These are phyloP conservation scores for Wickerhamomyces chaumierensis DNA, from an alignment of 805 yeast genomes.

Conservation along the genomic window DNA sequence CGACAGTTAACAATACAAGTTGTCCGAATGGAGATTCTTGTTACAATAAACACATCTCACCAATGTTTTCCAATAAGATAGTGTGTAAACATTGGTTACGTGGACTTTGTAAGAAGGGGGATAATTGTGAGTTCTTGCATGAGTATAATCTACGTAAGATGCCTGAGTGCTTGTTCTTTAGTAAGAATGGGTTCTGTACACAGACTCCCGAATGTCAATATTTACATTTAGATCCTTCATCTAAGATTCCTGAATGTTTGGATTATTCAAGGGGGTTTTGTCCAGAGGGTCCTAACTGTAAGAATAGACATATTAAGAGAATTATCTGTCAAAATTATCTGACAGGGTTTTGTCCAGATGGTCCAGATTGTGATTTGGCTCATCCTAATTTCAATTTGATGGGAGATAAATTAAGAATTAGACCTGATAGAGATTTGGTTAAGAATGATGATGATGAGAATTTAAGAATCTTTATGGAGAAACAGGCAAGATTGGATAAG, in stretches of 20 bases:
- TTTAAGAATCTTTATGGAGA: constrained; percentile 12
- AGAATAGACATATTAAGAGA: constrained; percentile 68
- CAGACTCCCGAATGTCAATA: constrained; percentile 92
- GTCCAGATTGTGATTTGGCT: constrained; percentile 55
- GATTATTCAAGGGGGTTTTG: constrained; percentile 85
- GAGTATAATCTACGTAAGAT: constrained; percentile 88
- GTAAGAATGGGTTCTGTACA: constrained; percentile 74
- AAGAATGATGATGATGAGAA: constrained; percentile 8
- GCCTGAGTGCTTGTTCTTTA: constrained; percentile 91
- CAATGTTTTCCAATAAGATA: constrained; percentile 57
- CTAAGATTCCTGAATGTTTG: constrained; percentile 79
- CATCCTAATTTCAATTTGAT: constrained; percentile 69
- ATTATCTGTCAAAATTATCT: constrained; percentile 68
- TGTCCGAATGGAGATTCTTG: constrained; percentile 86
- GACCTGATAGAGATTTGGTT: constrained; percentile 20
- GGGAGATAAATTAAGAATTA: constrained; percentile 27
- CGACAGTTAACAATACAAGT: no score
- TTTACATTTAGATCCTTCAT: constrained; percentile 81
- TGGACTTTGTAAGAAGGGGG: constrained; percentile 94
- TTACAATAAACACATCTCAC: constrained; percentile 74
- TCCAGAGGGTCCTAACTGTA: constrained; percentile 81
- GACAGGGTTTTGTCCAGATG: constrained; percentile 90
- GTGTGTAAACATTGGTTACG: constrained; percentile 98
- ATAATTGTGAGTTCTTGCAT: constrained; percentile 90
- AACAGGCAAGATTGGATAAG: constrained; percentile 18